phyloP scores from a whole-genome alignment of 1,284 basidiomycete species.

The Ceratobasidium sp. region DNA sequence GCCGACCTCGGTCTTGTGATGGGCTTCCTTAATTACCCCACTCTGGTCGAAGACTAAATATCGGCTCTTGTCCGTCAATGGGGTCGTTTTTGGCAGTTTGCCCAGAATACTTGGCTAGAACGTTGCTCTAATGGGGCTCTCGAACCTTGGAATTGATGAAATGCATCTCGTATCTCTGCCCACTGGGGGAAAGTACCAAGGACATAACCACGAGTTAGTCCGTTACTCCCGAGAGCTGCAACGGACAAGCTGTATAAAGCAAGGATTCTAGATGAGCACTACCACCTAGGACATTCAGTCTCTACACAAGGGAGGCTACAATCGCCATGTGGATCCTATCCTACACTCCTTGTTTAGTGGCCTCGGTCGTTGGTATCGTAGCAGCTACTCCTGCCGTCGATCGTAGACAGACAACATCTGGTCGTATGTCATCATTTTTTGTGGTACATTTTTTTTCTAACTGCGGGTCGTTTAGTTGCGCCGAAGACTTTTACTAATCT shows the following conservation, averaged over 20 bases:
- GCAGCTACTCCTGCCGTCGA: conserved; percentile 3
- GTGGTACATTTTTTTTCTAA: neutral
- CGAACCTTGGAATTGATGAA: neutral
- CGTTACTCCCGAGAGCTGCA: neutral
- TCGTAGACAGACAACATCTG: conserved; percentile 10
- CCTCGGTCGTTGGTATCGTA: neutral
- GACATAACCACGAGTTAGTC: neutral
- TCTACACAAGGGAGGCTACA: neutral
- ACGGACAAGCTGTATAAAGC: neutral
- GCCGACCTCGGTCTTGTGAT: neutral
- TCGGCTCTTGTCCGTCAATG: neutral
- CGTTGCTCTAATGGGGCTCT: conserved; percentile 9
- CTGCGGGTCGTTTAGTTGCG: conserved; percentile 4
- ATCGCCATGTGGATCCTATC: neutral
- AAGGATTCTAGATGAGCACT: neutral
- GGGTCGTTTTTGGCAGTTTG: neutral
- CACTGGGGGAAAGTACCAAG: neutral
- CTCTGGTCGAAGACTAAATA: neutral
- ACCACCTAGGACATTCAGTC: neutral
- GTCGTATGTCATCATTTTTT: neutral
- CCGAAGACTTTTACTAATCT: conserved; percentile 30
- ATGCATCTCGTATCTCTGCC: neutral
- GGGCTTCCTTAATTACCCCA: neutral
- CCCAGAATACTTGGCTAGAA: neutral
- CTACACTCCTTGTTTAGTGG: neutral